Conservation (phyloP, 2,329 filamentous ascomycete species). For the Fusarium penzigii region DNA sequence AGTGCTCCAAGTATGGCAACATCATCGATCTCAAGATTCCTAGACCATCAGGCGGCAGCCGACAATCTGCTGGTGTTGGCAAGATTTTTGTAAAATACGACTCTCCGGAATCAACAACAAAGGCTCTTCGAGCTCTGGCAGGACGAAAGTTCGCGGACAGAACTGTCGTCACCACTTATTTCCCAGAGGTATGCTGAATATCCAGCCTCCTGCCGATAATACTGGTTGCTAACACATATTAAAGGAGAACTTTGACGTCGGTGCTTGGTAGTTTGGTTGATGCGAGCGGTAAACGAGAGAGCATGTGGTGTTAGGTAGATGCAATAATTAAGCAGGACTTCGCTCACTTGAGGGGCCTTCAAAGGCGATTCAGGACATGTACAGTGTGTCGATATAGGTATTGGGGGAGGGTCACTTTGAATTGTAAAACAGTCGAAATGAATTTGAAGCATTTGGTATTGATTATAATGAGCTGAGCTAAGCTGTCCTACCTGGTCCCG, state of each 20-base stretch:
- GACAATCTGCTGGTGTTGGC: conserved; percentile 85
- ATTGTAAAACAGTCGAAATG: conserved; percentile 32
- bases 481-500: not conserved
- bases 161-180: conserved; percentile 95
- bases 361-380: conserved; percentile 14
- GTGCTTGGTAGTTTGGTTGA: conserved; percentile 67
- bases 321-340: conserved; percentile 5
- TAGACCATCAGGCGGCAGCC: conserved; percentile 77
- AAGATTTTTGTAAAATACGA: conserved; percentile 99
- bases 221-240: conserved; percentile 33
- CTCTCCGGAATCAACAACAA: conserved; percentile 72
- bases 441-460: conserved; percentile 16
- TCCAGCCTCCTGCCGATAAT: not conserved
- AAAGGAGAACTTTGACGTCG: conserved; percentile 91
- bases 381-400: conserved; percentile 24
- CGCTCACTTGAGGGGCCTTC: conserved; percentile 9
- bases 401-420: conserved; percentile 21
- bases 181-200: conserved; percentile 71
- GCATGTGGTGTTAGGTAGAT: not conserved
- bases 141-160: conserved; percentile 95
- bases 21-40: conserved; percentile 92
- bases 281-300: conserved; percentile 2
- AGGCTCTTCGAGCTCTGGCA: conserved; percentile 85
- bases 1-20: conserved; percentile 87
- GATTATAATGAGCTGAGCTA: conserved; percentile 6